Evolutionary conservation across 2,329 filamentous ascomycete genomes (phyloP), one percentile per base, ranked within the genome.

Genomic region (Alternaria alternata): DNA sequence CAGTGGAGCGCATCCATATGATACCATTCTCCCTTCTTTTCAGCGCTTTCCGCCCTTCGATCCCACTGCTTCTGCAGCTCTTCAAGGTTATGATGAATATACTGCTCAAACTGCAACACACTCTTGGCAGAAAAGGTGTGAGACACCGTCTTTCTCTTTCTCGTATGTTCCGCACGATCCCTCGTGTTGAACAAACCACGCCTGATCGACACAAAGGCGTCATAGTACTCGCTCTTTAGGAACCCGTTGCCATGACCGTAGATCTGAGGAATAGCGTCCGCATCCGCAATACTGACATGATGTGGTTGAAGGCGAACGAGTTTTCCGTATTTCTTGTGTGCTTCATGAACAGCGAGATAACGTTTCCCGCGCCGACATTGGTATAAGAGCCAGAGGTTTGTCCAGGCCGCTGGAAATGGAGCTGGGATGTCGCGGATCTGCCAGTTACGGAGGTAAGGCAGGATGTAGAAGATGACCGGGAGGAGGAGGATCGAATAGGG

Each of bases 131-230:
- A 91, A 80, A 97, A 97, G 32, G 92, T 95, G 78, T 96, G 92
- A 1, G 91, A 89, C 48, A 97, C 87, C 3, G 92, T 89, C 85
- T 96, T 97, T 71, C 93, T 88, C 85, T 97, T 97, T 64, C 93
- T 88, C 0, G 90, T 89, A 78, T 97, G 93, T 73, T 97, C 92
- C 0, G 83, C 83, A 49, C 94, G 87, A 79, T 94, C 88, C 32
- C 94, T 86, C 0, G 93, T 96, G 79, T 96, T 97, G 87, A 97
- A 97, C 12, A 97, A 84, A 20, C 93, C 93, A 12, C 92, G 87
- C 51, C 86, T 87, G 72, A 96, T 96, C 12, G 91, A 94, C 55
- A 97, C 93, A 70, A 97, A 97, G 51, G 92, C 91, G 72, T 96
- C 92, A 71, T 97, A 97, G 80, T 94, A 97, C 3, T 94, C 89